Percentiles rank a stretch among this genome's conserved stretches.
Conservation (phyloP, 106 monocot genomes). For the Phalaenopsis equestris region DNA sequence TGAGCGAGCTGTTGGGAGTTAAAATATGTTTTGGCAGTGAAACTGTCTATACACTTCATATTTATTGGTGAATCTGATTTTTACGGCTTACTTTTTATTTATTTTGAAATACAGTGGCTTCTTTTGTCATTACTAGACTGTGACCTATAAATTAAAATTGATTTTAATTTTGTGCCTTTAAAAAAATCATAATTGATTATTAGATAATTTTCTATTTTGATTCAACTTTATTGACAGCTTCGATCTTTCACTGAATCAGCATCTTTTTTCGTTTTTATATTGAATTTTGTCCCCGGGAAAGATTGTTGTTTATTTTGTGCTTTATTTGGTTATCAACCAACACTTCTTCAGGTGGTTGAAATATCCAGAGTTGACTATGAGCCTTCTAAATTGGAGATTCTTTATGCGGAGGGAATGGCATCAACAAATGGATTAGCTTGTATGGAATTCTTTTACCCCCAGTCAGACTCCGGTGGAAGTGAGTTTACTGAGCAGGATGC, state of each 20-base stretch:
- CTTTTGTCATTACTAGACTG: not conserved
- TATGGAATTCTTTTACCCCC: conserved; percentile 61
- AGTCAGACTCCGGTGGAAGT: conserved; percentile 17
- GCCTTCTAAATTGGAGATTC: conserved; percentile 70
- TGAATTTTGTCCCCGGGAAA: not conserved
- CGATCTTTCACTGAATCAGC: not conserved
- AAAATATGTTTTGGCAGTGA: no score
- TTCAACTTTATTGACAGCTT: not conserved
- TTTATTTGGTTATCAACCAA: not conserved
- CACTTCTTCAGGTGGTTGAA: conserved; percentile 54
- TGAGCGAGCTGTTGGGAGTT: no score
- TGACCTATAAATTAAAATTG: not conserved
- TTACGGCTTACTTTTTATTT: not conserved
- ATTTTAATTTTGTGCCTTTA: not conserved
- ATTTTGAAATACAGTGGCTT: not conserved
- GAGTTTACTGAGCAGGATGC: conserved; percentile 26
- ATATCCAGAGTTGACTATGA: conserved; percentile 83
- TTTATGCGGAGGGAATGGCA: conserved; percentile 68
- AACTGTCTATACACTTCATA: no score
- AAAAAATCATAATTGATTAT: not conserved
- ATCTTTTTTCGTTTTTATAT: not conserved
- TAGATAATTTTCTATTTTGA: not conserved
- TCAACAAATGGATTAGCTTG: conserved; percentile 63
- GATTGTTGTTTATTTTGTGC: conserved; percentile 1
- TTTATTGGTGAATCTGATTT: no score